Percentiles rank a stretch among this genome's conserved stretches.
phyloP scores from a whole-genome alignment of 768 basidiomycete genomes.

The Cyclocybe cylindracea region DNA sequence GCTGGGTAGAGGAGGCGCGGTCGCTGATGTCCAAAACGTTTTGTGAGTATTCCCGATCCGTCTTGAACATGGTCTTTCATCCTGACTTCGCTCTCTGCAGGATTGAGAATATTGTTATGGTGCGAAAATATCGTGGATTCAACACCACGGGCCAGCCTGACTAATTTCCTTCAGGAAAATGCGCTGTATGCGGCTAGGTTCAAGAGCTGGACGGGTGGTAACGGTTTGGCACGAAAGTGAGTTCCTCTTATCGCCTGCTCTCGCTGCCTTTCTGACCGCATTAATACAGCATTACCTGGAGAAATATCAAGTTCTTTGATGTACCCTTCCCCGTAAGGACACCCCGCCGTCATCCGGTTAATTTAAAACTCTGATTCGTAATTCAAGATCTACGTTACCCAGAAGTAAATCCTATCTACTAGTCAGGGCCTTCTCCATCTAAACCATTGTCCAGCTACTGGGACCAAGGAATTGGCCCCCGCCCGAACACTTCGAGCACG shows the following conservation, averaged over 20 bases:
- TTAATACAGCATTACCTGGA: slow-evolving; percentile 53
- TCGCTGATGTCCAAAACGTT: slow-evolving; percentile 58
- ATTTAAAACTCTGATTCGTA: background rate
- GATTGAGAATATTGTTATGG: slow-evolving; percentile 49
- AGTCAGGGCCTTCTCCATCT: background rate
- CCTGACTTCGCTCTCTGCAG: slow-evolving; percentile 19
- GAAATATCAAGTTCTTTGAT: slow-evolving; percentile 50
- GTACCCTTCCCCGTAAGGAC: slow-evolving; percentile 55
- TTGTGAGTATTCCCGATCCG: slow-evolving; percentile 37
- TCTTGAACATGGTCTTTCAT: background rate
- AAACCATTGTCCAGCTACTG: slow-evolving; percentile 45
- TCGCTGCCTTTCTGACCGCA: background rate
- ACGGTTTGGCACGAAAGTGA: slow-evolving; percentile 57
- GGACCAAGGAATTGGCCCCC: slow-evolving; percentile 54
- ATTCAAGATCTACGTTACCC: slow-evolving; percentile 59
- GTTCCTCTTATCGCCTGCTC: slow-evolving; percentile 7
- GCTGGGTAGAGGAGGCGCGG: slow-evolving; percentile 41
- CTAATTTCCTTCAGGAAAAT: slow-evolving; percentile 36
- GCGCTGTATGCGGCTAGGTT: slow-evolving; percentile 61
- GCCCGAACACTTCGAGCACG: slow-evolving; percentile 40
- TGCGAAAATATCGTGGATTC: slow-evolving; percentile 9
- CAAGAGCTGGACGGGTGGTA: slow-evolving; percentile 69
- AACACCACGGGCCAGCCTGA: background rate
- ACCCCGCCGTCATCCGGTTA: background rate
- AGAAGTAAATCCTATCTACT: slow-evolving; percentile 42